Evolutionary conservation across 1,284 basidiomycete genomes (phyloP).

Genomic region (Naganishia sp.): DNA sequence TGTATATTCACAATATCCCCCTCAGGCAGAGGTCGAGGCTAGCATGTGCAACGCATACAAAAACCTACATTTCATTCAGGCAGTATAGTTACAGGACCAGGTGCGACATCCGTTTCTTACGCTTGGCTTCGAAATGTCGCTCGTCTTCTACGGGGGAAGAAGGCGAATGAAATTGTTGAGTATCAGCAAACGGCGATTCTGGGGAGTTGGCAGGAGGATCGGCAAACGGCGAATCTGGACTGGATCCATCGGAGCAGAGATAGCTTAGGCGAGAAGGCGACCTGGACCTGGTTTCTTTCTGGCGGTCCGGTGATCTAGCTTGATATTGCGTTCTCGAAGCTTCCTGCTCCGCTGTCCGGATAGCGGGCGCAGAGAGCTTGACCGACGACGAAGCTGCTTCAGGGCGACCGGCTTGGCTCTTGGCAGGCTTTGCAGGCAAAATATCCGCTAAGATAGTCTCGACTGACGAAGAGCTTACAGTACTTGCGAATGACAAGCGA

Average conservation of each 20-base stretch:
- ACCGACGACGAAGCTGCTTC: background rate
- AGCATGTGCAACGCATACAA: constrained; percentile 2
- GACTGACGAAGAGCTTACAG: background rate
- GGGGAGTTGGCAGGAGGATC: background rate
- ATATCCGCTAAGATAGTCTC: constrained; percentile 9
- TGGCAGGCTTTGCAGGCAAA: constrained; percentile 3
- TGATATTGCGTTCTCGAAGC: no score
- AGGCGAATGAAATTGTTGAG: background rate
- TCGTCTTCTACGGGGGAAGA: background rate
- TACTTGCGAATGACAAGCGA: constrained; percentile 15
- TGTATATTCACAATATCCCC: constrained; percentile 15
- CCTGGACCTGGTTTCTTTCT: background rate
- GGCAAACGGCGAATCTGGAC: constrained; percentile 13
- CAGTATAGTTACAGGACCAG: background rate
- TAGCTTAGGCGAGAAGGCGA: constrained; percentile 23
- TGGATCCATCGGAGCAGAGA: constrained; percentile 4
- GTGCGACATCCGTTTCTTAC: constrained; percentile 22
- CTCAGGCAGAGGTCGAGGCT: background rate
- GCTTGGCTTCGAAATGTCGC: background rate
- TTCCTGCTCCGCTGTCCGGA: no score
- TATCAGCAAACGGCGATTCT: constrained; percentile 16
- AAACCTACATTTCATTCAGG: background rate
- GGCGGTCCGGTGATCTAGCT: background rate
- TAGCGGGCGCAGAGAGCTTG: no score
- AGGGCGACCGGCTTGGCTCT: no score